phyloP scores from a whole-genome alignment of 1,139 yeast species.

The Debaryomyces udenii region DNA sequence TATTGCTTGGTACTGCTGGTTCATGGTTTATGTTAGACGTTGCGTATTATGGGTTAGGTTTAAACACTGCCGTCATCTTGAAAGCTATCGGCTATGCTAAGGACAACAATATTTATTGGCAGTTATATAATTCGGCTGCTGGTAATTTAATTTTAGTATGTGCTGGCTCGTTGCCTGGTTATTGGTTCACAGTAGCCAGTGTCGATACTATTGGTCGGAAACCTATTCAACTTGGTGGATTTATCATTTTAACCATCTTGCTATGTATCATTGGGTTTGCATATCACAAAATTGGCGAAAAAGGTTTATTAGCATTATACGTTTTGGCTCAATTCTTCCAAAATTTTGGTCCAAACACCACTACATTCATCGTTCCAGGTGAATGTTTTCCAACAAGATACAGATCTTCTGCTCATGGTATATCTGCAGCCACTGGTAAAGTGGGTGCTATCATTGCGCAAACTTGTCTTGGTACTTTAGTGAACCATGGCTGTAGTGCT shows the following conservation, averaged over 20 bases:
- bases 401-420: constrained; percentile 98
- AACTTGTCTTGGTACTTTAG: constrained; percentile 83
- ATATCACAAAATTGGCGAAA: constrained; percentile 60
- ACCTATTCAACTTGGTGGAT: constrained; percentile 76
- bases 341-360: constrained; percentile 93
- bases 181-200: constrained; percentile 80
- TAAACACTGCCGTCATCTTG: constrained; percentile 78
- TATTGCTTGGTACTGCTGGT: constrained; percentile 90
- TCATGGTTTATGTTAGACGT: constrained; percentile 96
- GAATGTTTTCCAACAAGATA: constrained; percentile 96
- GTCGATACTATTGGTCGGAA: constrained; percentile 81
- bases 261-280: constrained; percentile 80
- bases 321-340: constrained; percentile 81
- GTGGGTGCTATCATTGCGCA: constrained; percentile 96
- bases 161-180: constrained; percentile 93
- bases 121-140: constrained; percentile 75
- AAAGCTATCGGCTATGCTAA: constrained; percentile 81
- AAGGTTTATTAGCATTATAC: constrained; percentile 74
- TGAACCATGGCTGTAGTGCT: constrained; percentile 72
- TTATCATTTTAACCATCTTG: constrained; percentile 64
- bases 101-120: constrained; percentile 56
- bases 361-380: constrained; percentile 95
- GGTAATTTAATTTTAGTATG: constrained; percentile 87
- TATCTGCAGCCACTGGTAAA: constrained; percentile 95
- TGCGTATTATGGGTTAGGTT: constrained; percentile 88